phyloP scores from a whole-genome alignment of 176 grass and related monocot genomes.

The Zea luxurians region DNA sequence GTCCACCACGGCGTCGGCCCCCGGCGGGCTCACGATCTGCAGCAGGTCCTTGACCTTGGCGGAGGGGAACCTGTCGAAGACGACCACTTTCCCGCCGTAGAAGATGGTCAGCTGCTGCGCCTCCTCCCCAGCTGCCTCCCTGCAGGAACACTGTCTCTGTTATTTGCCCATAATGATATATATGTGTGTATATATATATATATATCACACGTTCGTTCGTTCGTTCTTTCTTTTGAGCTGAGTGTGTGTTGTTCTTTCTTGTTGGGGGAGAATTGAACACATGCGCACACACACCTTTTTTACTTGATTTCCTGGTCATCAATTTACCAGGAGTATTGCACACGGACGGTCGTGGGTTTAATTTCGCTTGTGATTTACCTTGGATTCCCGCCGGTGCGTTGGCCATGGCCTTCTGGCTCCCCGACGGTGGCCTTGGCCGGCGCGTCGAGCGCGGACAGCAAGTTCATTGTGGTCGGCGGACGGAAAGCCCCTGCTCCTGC shows the following conservation, averaged over 20 bases:
- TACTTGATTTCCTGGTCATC: neutral
- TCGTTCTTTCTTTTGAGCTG: neutral
- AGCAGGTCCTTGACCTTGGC: slow-evolving; percentile 49
- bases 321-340: neutral
- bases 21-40: slow-evolving; percentile 24
- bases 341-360: neutral
- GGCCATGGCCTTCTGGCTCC: neutral
- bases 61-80: slow-evolving; percentile 54
- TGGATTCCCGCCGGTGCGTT: neutral
- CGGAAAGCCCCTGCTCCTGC: slow-evolving; percentile 42
- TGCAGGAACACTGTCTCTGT: neutral
- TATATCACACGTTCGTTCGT: neutral
- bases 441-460: slow-evolving; percentile 40
- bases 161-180: neutral
- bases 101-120: slow-evolving; percentile 61
- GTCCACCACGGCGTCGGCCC: no score
- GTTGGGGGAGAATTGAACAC: no score
- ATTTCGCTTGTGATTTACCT: slow-evolving; percentile 16
- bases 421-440: neutral
- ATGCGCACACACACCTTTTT: neutral
- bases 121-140: slow-evolving; percentile 25
- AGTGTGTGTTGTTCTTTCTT: neutral
- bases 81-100: slow-evolving; percentile 53
- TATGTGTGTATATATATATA: no score
- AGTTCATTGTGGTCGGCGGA: slow-evolving; percentile 54